Evolutionary conservation across 1,139 yeast species (phyloP), one percentile per base, ranked within the genome.

Genomic region (Geotrichum restrictum): DNA sequence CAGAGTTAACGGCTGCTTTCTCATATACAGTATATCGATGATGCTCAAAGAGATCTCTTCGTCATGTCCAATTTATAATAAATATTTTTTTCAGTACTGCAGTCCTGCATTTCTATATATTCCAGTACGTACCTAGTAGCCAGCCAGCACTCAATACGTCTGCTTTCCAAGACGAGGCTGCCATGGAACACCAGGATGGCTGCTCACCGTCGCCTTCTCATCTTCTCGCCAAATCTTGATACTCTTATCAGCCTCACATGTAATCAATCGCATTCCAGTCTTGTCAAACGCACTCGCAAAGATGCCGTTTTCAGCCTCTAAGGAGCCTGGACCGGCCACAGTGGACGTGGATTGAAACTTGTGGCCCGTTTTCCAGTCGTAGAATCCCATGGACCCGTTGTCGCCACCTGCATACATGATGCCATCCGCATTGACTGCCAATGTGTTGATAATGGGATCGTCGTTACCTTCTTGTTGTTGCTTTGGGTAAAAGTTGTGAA

Each of bases 181-280:
- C 77, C 80, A 77, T 7, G 73, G 72, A 14, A 77, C 60, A 0
- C 78, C 78, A 8, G 82, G 82, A 60, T 76, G 72, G 0, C 74
- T 62, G 43, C 71, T 75, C 38, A 68, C 69, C 0, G 79, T 75
- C 0, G 82, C 80, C 2, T 63, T 64, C 6, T 71, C 71, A 50
- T 74, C 78, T 58, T 81, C 83, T 48, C 65, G 80, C 96, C 97
- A 93, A 1, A 93, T 73, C 66, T 89, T 88, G 48, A 93, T 81
- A 62, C 89, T 84, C 68, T 89, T 91, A 68, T 93, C 98, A 10
- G 89, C 84, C 62, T 87, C 96, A 50, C 96, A 88, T 0, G 96
- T 88, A 19, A 93, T 77, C 54, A 93, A 70, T 42, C 96, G 76
- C 60, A 83, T 68, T 0, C 98, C 97, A 59, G 88, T 83, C 66